These are phyloP conservation scores for Panus rudis DNA, from an alignment of 768 basidiomycete species.

Conservation along the genomic window DNA sequence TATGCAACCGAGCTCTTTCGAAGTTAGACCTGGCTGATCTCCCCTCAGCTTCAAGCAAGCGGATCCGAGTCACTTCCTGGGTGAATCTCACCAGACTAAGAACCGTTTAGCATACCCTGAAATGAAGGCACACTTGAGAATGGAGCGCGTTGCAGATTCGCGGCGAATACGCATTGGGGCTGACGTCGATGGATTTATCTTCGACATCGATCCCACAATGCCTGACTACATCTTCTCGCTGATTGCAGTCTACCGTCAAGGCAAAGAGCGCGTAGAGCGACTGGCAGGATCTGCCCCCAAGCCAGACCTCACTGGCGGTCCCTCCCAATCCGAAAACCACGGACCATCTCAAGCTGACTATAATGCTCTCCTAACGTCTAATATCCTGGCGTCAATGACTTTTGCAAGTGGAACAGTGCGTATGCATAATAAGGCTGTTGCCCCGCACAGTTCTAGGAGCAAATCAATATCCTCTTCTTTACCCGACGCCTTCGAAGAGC, in stretches of 20 bases:
- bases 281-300: slow-evolving; percentile 52
- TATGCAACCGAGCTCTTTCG: slow-evolving; percentile 22
- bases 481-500: slow-evolving; percentile 47
- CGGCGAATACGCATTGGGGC: slow-evolving; percentile 58
- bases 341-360: slow-evolving; percentile 15
- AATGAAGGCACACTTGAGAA: slow-evolving; percentile 69
- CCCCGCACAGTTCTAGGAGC: slow-evolving; percentile 32
- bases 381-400: slow-evolving; percentile 56
- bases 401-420: slow-evolving; percentile 85
- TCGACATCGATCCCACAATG: slow-evolving; percentile 79
- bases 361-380: slow-evolving; percentile 45
- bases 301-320: slow-evolving; percentile 20
- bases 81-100: slow-evolving; percentile 56
- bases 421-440: slow-evolving; percentile 47
- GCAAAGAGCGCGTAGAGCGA: slow-evolving; percentile 69
- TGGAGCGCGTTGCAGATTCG: slow-evolving; percentile 39
- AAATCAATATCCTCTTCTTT: slow-evolving; percentile 36
- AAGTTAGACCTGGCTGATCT: neutral
- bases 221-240: slow-evolving; percentile 75
- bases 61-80: slow-evolving; percentile 59
- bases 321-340: slow-evolving; percentile 1
- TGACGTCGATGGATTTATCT: slow-evolving; percentile 74
- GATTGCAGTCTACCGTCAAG: slow-evolving; percentile 77
- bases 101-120: slow-evolving; percentile 76
- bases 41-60: slow-evolving; percentile 72